Evolutionary conservation across 495 filamentous ascomycete species (phyloP), one percentile per base, ranked within the genome.

Genomic region (Xanthoparmelia taractica): DNA sequence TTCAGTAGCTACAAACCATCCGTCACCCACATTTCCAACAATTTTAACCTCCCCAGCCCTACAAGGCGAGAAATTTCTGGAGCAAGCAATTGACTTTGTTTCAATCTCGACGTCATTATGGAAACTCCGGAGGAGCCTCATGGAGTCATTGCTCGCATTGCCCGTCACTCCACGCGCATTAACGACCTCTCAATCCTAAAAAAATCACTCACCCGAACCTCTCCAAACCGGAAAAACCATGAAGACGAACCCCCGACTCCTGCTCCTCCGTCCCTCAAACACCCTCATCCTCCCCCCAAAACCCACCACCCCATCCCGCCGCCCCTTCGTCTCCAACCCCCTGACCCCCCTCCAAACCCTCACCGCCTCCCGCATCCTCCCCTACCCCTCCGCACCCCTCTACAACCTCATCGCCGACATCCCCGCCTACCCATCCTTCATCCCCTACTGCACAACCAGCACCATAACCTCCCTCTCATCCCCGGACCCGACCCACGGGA

Each of bases 361-460:
- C 66, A 81, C 80, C 64, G 90, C 89, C 25, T 79, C 82, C 50
- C 88, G 89, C 65, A 87, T 80, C n/a, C 87, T 98, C 64, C 89
- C 89, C 34, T 95, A 95, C 81, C 75, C 84, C 2, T 79, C 85
- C 55, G 61, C 69, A 7, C 75, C 82, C 0, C 83, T 98, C 67
- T 97, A 91, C 86, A 76, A 77, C 62, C 77, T 96, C 38, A 89
- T 97, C 73, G 82, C 91, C 71, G 89, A 96, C 72, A 85, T 96
- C 65, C 79, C 87, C 73, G 82, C 81, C 67, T 98, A 97, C 85
- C 74, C 75, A 48, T 69, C 76, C 66, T 97, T 95, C 84, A 83
- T 96, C 37, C 93, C 93, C 12, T 95, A 94, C 83, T 91, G 91
- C 74, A 77, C 79, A 17, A 76, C 78, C 10, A 90, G 87, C 2